Base-by-base conservation (phyloP, 441 rosid species). In the Bocquillonia castaneifolia region DNA sequence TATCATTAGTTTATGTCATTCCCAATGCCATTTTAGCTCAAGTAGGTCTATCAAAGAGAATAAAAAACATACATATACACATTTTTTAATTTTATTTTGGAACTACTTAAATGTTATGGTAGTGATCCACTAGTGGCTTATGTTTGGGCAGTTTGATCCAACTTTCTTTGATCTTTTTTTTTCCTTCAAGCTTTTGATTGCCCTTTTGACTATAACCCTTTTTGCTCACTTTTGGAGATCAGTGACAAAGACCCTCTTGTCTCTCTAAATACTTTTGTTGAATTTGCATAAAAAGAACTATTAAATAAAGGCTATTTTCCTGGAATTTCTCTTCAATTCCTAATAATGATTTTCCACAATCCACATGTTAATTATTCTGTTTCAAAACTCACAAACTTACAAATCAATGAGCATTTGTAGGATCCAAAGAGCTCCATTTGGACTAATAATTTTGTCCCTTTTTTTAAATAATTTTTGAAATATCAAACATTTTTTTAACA, bases 21-120 rank as follows among this genome's bases (percentile, higher is more conserved):
- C 91, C 93, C 97, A 78, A 91, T 80, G 90, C 84, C 84, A 85
- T 81, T 76, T 76, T 68, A 72, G 72, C 77, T 76, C 63, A 74
- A 74, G 74, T 64, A 54, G 42, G 37, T 65, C 60, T 63, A 68
- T 66, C 51, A 74, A 72, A 69, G 48, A 37, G 37, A 66, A 31
- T 51, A 18, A 3, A 60, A 39, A 23, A 0, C 5, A n/a, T 23
- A 63, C 32, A 32, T 57, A 37, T 59, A 18, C 20, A n/a, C 8
- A 32, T 31, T 1, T 18, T 34, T 59, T 23, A 6, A 44, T 32
- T 75, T 40, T 22, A 28, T 67, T 37, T 60, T 61, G 72, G 69
- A 78, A 74, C 58, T 42, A 78, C 73, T 75, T 54, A 62, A 36
- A 29, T 55, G 36, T 69, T 25, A 47, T 45, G 26, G 12, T 32